These are phyloP conservation scores for Cetraspora pellucida DNA, from an alignment of 192 early-diverging fungal species.

Conservation along the genomic window DNA sequence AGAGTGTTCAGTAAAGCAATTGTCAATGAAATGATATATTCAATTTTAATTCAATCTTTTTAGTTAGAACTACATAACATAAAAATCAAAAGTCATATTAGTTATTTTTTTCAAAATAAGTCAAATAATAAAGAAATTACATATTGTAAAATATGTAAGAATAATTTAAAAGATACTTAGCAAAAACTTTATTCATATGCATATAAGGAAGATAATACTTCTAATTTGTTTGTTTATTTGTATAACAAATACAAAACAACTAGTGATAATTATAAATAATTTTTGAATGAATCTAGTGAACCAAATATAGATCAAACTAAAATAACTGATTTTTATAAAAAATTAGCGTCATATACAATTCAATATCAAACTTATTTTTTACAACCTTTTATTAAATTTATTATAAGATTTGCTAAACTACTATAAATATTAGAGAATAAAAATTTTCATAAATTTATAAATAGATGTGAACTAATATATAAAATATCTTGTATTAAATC, in stretches of 20 bases:
- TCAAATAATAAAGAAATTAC: not conserved
- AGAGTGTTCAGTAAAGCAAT: too few relatives aligned
- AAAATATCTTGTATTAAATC: not conserved
- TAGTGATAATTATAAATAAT: not conserved
- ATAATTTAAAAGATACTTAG: not conserved
- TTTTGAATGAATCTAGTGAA: not conserved
- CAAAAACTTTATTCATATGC: not conserved
- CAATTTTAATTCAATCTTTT: too few relatives aligned
- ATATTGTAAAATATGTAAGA: not conserved
- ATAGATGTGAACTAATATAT: not conserved
- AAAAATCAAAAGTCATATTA: not conserved
- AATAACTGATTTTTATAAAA: not conserved
- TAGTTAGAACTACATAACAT: too few relatives aligned
- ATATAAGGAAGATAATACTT: not conserved
- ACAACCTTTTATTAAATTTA: not conserved
- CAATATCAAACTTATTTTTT: too few relatives aligned
- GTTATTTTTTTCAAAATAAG: not conserved
- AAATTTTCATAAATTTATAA: not conserved
- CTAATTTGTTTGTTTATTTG: not conserved
- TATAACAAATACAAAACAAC: not conserved
- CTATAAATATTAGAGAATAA: slow-evolving; percentile 6
- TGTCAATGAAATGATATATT: too few relatives aligned
- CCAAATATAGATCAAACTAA: not conserved
- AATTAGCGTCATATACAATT: too few relatives aligned
- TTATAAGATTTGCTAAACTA: slow-evolving; percentile 5